These are phyloP conservation scores for Yamadazyma insecticola DNA, from an alignment of 805 yeast genomes.

Conservation along the genomic window DNA sequence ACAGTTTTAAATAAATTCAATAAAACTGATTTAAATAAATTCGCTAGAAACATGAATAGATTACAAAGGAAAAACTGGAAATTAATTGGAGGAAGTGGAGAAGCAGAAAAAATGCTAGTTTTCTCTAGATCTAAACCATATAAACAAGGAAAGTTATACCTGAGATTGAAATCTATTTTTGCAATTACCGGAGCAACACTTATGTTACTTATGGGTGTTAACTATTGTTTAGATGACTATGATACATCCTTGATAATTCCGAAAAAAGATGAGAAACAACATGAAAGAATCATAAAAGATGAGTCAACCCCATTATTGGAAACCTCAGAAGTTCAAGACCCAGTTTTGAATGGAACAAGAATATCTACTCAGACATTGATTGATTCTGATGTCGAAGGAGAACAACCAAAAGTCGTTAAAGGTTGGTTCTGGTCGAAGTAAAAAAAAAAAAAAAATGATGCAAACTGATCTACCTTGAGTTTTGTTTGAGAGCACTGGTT, in stretches of 20 bases:
- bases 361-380: too few relatives aligned
- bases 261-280: not conserved
- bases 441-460: too few relatives aligned
- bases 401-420: too few relatives aligned
- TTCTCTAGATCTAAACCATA: conserved; percentile 6
- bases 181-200: conserved; percentile 24
- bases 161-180: conserved; percentile 16
- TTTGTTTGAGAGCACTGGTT: too few relatives aligned
- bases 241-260: too few relatives aligned
- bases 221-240: conserved; percentile 15
- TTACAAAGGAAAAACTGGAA: conserved; percentile 48
- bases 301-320: too few relatives aligned
- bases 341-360: too few relatives aligned
- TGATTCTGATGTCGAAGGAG: too few relatives aligned
- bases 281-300: not conserved
- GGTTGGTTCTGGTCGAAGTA: too few relatives aligned
- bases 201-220: conserved; percentile 17
- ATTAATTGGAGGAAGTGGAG: conserved; percentile 43
- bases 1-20: conserved; percentile 32
- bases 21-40: conserved; percentile 28
- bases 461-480: too few relatives aligned
- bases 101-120: conserved; percentile 9
- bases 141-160: conserved; percentile 3
- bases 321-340: too few relatives aligned
- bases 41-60: conserved; percentile 32